Evolutionary conservation across 805 yeast genomes (phyloP).

Genomic region (Zygosaccharomyces lentus): DNA sequence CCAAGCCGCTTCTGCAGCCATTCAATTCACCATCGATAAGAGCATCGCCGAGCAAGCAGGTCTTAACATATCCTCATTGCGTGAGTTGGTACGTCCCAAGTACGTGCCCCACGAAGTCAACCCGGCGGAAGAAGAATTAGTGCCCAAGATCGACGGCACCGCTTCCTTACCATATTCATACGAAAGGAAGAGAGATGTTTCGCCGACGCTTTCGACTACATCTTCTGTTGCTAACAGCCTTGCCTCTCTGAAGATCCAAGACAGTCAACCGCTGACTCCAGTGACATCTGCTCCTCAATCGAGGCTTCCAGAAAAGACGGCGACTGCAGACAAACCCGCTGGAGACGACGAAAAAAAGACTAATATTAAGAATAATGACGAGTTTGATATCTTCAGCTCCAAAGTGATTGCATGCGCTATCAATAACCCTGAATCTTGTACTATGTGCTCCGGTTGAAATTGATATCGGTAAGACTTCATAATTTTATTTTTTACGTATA

Average conservation of each 20-base stretch:
- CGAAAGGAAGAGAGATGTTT: conserved; percentile 26
- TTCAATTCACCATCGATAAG: conserved; percentile 79
- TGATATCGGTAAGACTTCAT: background rate
- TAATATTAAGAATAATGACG: conserved; percentile 34
- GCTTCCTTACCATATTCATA: background rate
- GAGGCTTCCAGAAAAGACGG: conserved; percentile 36
- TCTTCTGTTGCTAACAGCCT: conserved; percentile 39
- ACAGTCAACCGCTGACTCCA: conserved; percentile 31
- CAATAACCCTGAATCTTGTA: conserved; percentile 94
- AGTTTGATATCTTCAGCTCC: conserved; percentile 78
- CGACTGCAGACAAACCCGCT: conserved; percentile 38
- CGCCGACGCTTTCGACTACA: conserved; percentile 36
- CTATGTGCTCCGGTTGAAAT: conserved; percentile 93
- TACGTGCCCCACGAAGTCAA: conserved; percentile 31
- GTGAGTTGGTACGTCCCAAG: conserved; percentile 38
- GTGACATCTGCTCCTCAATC: conserved; percentile 28
- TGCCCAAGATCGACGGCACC: conserved; percentile 10
- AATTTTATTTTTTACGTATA: conserved; percentile 1
- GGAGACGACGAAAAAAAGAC: conserved; percentile 23
- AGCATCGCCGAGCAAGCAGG: conserved; percentile 95
- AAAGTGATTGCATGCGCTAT: conserved; percentile 96
- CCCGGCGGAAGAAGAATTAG: conserved; percentile 16
- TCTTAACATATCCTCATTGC: conserved; percentile 36
- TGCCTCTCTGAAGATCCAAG: conserved; percentile 40
- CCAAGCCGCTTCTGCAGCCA: conserved; percentile 94